Percentiles rank a stretch among this genome's conserved stretches.
These are phyloP conservation scores for Microascus cirrosus DNA, from an alignment of 2,329 filamentous ascomycete species.

Conservation along the genomic window DNA sequence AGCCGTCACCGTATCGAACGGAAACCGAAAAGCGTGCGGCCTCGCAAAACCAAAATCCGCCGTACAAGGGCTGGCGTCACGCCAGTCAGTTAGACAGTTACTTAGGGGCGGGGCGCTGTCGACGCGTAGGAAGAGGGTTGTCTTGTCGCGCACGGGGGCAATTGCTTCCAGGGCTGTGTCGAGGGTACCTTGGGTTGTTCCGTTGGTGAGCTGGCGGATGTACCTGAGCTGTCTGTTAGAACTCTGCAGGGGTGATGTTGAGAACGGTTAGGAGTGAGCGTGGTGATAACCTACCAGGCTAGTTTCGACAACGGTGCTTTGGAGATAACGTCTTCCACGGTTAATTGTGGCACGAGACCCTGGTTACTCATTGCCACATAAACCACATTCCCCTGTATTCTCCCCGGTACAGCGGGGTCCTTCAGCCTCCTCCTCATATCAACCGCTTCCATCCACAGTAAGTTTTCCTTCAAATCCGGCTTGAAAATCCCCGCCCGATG, in stretches of 20 bases:
- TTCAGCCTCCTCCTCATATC: slow-evolving; percentile 25
- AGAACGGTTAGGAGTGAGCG: no score
- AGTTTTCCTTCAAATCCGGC: slow-evolving; percentile 12
- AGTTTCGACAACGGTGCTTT: slow-evolving; percentile 21
- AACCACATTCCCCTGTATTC: slow-evolving; percentile 25
- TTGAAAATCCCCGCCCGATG: slow-evolving; percentile 21
- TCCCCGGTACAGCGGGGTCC: slow-evolving; percentile 16
- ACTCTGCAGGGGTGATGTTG: no score
- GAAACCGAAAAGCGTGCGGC: slow-evolving; percentile 19
- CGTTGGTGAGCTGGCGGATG: slow-evolving; percentile 21
- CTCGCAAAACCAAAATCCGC: slow-evolving; percentile 24
- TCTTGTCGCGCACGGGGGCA: slow-evolving; percentile 26
- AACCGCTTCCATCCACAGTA: slow-evolving; percentile 23
- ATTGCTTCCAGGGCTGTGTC: slow-evolving; percentile 19
- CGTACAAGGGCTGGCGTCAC: slow-evolving; percentile 15
- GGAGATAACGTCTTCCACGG: slow-evolving; percentile 20
- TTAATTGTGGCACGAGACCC: slow-evolving; percentile 15
- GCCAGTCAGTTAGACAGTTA: slow-evolving; percentile 22
- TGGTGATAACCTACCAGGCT: slow-evolving; percentile 9
- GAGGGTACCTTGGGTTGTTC: slow-evolving; percentile 16
- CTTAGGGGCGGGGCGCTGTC: slow-evolving; percentile 22
- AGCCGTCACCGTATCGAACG: slow-evolving; percentile 16
- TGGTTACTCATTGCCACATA: slow-evolving; percentile 14
- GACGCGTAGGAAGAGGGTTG: slow-evolving; percentile 17
- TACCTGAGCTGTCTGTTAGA: slow-evolving; percentile 14